Conservation (phyloP, 78 protist genomes). For the Protostelium mycophagum region DNA sequence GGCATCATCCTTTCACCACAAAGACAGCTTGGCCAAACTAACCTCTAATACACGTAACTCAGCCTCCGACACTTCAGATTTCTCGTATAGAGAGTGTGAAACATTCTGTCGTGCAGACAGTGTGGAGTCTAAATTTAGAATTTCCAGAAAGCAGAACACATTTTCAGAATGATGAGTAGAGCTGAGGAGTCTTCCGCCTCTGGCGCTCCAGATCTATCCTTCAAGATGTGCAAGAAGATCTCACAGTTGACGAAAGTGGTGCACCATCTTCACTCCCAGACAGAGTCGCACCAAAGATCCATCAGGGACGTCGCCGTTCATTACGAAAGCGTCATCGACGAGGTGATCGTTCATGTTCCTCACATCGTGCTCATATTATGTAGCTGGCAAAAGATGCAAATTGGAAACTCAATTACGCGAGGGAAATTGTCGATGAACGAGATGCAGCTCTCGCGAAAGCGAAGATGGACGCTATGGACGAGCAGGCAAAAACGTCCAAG, state of each 20-base stretch:
- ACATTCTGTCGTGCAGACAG: too few relatives aligned
- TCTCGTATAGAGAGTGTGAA: too few relatives aligned
- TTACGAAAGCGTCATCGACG: not conserved
- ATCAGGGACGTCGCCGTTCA: not conserved
- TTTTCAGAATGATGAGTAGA: too few relatives aligned
- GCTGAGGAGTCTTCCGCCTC: too few relatives aligned
- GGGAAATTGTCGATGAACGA: not conserved
- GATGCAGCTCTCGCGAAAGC: not conserved
- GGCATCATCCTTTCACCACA: too few relatives aligned
- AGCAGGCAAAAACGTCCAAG: not conserved
- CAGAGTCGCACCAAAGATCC: not conserved
- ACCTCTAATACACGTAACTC: too few relatives aligned
- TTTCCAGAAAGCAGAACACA: too few relatives aligned
- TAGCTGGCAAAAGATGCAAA: not conserved
- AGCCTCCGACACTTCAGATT: too few relatives aligned
- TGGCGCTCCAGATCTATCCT: not conserved
- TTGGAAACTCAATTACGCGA: not conserved
- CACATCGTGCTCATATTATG: not conserved
- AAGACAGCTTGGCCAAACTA: too few relatives aligned
- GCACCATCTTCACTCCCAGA: not conserved
- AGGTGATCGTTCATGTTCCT: not conserved
- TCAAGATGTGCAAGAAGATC: not conserved
- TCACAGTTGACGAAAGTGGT: not conserved
- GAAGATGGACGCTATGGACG: not conserved
- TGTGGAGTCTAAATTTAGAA: too few relatives aligned